phyloP scores from a whole-genome alignment of 2,329 filamentous ascomycete species.

The Hawksworthiomyces lignivorus region DNA sequence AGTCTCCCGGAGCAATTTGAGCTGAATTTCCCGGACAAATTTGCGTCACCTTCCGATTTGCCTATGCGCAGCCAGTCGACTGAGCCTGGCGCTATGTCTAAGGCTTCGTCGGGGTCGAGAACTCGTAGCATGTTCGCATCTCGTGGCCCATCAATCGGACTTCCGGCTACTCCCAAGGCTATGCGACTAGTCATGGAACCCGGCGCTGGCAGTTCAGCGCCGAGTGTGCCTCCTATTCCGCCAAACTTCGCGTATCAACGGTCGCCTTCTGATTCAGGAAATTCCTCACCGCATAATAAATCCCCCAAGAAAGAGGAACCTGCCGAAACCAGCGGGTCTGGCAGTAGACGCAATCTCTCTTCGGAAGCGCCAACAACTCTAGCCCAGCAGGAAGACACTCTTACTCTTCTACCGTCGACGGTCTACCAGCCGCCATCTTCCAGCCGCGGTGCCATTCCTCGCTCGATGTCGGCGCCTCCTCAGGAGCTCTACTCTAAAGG shows the following conservation, averaged over 20 bases:
- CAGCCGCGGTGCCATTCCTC: conserved; percentile 37
- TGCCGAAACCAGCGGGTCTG: conserved; percentile 13
- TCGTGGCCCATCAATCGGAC: conserved; percentile 53
- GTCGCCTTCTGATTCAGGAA: conserved; percentile 30
- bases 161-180: conserved; percentile 86
- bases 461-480: conserved; percentile 56
- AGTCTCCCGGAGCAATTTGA: conserved; percentile 21
- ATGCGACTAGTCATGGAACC: conserved; percentile 73
- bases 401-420: conserved; percentile 50
- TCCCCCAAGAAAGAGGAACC: conserved; percentile 23
- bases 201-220: conserved; percentile 30
- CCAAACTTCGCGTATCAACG: conserved; percentile 31
- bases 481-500: conserved; percentile 29
- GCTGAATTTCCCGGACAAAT: conserved; percentile 34
- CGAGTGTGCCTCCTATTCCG: conserved; percentile 47
- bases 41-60: conserved; percentile 33
- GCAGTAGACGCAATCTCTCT: too few species aligned
- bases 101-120: neutral
- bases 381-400: conserved; percentile 4
- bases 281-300: conserved; percentile 15
- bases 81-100: conserved; percentile 39
- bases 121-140: conserved; percentile 42
- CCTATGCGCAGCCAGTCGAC: conserved; percentile 57
- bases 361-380: conserved; percentile 15
- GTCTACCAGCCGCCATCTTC: conserved; percentile 48